phyloP scores from a whole-genome alignment of 2,329 filamentous ascomycete species.

The Penicillium sp. region DNA sequence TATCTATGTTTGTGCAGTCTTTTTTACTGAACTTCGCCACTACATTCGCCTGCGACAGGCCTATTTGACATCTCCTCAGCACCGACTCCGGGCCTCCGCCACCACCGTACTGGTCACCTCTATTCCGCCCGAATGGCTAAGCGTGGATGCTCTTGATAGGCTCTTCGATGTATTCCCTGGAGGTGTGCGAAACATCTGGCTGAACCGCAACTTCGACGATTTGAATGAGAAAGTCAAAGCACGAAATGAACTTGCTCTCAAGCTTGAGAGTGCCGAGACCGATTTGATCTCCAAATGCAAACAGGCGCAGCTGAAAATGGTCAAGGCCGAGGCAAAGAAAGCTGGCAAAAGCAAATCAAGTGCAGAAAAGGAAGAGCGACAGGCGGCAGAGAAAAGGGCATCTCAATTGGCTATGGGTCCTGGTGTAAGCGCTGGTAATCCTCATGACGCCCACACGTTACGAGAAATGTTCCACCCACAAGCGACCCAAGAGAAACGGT shows the following conservation, averaged over 20 bases:
- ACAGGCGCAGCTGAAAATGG: slow-evolving; percentile 69
- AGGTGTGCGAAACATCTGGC: slow-evolving; percentile 91
- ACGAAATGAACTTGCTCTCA: slow-evolving; percentile 65
- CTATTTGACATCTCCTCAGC: slow-evolving; percentile 89
- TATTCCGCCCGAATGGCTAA: slow-evolving; percentile 89
- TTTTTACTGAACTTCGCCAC: slow-evolving; percentile 78
- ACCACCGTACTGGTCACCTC: slow-evolving; percentile 91
- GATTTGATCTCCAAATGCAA: slow-evolving; percentile 76
- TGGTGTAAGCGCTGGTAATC: slow-evolving; percentile 55
- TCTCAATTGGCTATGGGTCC: slow-evolving; percentile 46
- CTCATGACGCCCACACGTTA: slow-evolving; percentile 54
- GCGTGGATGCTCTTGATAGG: slow-evolving; percentile 71
- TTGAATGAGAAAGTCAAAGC: slow-evolving; percentile 78
- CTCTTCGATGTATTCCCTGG: slow-evolving; percentile 96
- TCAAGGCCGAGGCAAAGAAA: slow-evolving; percentile 60
- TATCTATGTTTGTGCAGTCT: slow-evolving; percentile 78
- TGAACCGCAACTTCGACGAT: slow-evolving; percentile 83
- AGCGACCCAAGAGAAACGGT: slow-evolving; percentile 12
- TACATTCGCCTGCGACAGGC: slow-evolving; percentile 94
- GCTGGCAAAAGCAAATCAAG: slow-evolving; percentile 46
- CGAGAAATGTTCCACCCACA: slow-evolving; percentile 41
- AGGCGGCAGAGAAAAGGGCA: slow-evolving; percentile 49
- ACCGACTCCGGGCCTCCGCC: slow-evolving; percentile 86
- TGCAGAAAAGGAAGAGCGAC: slow-evolving; percentile 45
- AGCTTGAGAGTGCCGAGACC: slow-evolving; percentile 78